A percentile compares a stretch with the other conserved stretches of the same genome.
These are phyloP conservation scores for Funneliformis mosseae DNA, from an alignment of 192 early-diverging fungal genomes.

Conservation along the genomic window DNA sequence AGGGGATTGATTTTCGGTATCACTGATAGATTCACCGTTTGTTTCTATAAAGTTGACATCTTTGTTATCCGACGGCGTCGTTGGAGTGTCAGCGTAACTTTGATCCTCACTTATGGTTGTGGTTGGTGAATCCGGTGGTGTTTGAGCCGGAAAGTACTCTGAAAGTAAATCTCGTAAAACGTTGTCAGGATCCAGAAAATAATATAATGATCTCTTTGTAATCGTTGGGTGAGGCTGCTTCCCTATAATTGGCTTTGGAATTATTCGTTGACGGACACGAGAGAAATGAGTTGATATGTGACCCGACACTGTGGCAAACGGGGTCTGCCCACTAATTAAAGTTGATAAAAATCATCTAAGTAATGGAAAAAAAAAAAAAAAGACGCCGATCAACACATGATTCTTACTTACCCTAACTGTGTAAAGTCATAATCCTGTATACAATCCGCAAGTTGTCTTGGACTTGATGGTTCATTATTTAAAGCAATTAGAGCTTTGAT, in stretches of 20 bases:
- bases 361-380: constrained; percentile 7
- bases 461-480: constrained; percentile 78
- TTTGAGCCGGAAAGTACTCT: neutral
- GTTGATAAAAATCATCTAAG: neutral
- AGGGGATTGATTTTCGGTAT: neutral
- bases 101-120: neutral
- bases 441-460: constrained; percentile 76
- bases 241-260: neutral
- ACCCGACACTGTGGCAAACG: constrained; percentile 6
- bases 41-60: neutral
- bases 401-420: constrained; percentile 65
- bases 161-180: neutral
- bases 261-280: neutral
- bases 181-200: constrained; percentile 1
- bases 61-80: neutral
- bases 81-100: neutral
- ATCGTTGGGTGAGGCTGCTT: neutral
- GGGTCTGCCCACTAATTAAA: constrained; percentile 31
- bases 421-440: constrained; percentile 82
- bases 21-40: neutral
- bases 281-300: constrained; percentile 12
- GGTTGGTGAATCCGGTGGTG: neutral
- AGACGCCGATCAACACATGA: neutral
- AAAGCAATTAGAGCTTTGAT: constrained; percentile 76
- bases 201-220: constrained; percentile 10